phyloP scores from a whole-genome alignment of 352 stramenopile species.

The Elongisporangium undulatum region DNA sequence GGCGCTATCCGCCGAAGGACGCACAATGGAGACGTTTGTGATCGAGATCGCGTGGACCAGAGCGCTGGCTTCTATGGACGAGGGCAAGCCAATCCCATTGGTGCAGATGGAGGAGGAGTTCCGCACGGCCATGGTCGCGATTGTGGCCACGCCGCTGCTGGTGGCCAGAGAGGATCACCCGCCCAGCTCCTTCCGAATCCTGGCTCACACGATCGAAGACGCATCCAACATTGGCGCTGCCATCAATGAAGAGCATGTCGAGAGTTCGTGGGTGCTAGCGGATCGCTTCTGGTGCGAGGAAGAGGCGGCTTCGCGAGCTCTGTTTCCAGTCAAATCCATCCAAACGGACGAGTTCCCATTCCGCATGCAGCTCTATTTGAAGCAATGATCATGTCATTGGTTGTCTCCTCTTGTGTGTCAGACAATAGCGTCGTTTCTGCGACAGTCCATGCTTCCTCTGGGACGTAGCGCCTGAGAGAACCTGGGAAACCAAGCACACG shows the following conservation, averaged over 20 bases:
- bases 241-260: constrained; percentile 28
- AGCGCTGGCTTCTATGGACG: constrained; percentile 7
- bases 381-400: constrained; percentile 10
- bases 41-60: constrained; percentile 44
- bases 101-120: constrained; percentile 59
- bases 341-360: constrained; percentile 31
- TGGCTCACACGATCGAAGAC: constrained; percentile 58
- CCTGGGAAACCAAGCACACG: neutral
- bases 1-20: constrained; percentile 44
- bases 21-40: constrained; percentile 38
- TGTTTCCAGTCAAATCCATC: constrained; percentile 46
- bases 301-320: constrained; percentile 15
- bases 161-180: constrained; percentile 3
- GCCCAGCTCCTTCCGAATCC: constrained; percentile 59
- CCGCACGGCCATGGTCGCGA: constrained; percentile 46
- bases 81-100: constrained; percentile 32
- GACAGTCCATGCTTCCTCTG: constrained; percentile 5
- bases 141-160: constrained; percentile 31
- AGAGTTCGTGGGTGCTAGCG: constrained; percentile 69
- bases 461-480: neutral
- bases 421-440: no score
- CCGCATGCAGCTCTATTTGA: constrained; percentile 58
- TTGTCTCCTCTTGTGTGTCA: no score
- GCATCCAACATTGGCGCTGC: constrained; percentile 20
- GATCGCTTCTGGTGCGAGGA: constrained; percentile 50